phyloP scores from a whole-genome alignment of 495 filamentous ascomycete species.

The Penicillium taxi region DNA sequence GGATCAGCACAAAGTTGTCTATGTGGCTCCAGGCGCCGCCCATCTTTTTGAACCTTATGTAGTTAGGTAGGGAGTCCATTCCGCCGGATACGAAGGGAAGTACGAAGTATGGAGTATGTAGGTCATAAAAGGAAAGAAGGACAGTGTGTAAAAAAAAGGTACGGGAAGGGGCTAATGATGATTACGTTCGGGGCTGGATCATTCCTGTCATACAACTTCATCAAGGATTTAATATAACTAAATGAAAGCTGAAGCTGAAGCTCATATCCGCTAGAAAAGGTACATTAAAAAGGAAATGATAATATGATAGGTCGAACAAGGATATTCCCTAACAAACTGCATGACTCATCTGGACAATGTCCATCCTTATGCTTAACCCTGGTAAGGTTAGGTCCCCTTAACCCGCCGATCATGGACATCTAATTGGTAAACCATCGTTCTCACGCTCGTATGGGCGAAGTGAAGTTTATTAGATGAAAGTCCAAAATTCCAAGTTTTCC shows the following conservation, averaged over 20 bases:
- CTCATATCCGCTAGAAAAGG: no score
- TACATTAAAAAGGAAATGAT: no score
- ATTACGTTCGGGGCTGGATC: slow-evolving; percentile 1
- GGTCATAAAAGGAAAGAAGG: no score
- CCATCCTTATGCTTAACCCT: slow-evolving; percentile 41
- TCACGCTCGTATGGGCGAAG: slow-evolving; percentile 7
- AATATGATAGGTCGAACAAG: slow-evolving; percentile 23
- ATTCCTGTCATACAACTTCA: no score
- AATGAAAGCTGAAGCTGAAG: no score
- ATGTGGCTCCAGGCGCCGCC: slow-evolving; percentile 23
- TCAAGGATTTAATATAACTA: no score
- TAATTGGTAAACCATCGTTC: slow-evolving; percentile 17
- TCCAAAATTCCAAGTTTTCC: slow-evolving; percentile 2
- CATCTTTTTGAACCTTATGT: slow-evolving; percentile 15
- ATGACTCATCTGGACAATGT: slow-evolving; percentile 22
- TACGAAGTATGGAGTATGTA: neutral
- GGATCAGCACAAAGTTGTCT: slow-evolving; percentile 15
- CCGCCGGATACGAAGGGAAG: slow-evolving; percentile 16
- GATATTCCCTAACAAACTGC: slow-evolving; percentile 10
- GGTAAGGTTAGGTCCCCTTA: slow-evolving; percentile 37
- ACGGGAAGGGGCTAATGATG: slow-evolving; percentile 1
- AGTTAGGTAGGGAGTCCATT: slow-evolving; percentile 14
- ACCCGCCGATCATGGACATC: slow-evolving; percentile 19
- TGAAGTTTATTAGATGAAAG: slow-evolving; percentile 19
- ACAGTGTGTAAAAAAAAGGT: no score